Base-by-base conservation (phyloP, 2,329 filamentous ascomycete species). In the Aspergillus puulaauensis region DNA sequence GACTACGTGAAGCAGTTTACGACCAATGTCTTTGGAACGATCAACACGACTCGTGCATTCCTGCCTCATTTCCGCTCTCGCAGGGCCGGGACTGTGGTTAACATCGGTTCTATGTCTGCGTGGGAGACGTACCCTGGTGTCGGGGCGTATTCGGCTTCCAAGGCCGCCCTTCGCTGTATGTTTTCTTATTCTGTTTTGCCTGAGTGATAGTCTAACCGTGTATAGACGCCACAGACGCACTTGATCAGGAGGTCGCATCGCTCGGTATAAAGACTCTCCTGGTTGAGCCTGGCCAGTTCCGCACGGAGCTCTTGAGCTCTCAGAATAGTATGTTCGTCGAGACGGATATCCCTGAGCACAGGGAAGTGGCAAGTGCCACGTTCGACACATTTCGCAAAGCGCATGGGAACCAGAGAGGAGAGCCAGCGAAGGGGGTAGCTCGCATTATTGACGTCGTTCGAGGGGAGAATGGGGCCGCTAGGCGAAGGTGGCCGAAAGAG, bases 211-310 rank as follows among this genome's bases (percentile, higher is more conserved):
- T 31, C 24, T 14, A 12, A 15, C 39, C 21, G n/a, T 23, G 9
- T 6, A 12, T 37, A 55, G 60, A 55, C 21, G 44, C 40, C 21
- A 59, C 53, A 8, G 61, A 62, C 3, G 56, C 63, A 21, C 45
- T 69, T 1, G 62, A 59, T 12, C 66, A 68, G 27, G 74, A 78
- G 60, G 56, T 73, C n/a, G 61, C 58, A 15, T 56, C 59, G 3
- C 68, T 77, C 56, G 69, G 69, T 5, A 74, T 78, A 60, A 63
- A 62, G 21, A 65, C 70, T 45, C 63, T 67, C 40, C 65, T 75
- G 6, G 59, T 79, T 37, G 73, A 77, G 55, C 75, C 73, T 0
- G 76, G 76, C 4, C 58, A 61, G 45, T 75, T 73, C 64, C 70
- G 73, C 8, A 76, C 72, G 0, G 64, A 66, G 9, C 43, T 74